Evolutionary conservation across 495 filamentous ascomycete genomes (phyloP).

Genomic region (Filosporella fistucella): DNA sequence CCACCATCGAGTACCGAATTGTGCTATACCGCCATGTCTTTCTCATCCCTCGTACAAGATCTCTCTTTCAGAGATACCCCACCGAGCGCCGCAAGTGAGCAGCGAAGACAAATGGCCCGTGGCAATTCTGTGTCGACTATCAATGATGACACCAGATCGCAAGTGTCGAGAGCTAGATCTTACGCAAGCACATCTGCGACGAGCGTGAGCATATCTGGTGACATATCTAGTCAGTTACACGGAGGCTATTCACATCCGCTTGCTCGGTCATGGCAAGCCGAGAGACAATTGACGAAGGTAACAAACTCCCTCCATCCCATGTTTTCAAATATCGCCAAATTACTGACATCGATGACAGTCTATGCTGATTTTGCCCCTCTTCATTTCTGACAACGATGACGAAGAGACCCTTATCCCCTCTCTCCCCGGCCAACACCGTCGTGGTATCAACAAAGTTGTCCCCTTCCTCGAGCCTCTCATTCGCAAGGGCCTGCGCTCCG

Average conservation of each 20-base stretch:
- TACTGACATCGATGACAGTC: conserved; percentile 46
- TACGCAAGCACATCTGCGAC: conserved; percentile 89
- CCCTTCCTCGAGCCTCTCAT: conserved; percentile 83
- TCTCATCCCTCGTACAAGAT: conserved; percentile 86
- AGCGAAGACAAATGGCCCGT: conserved; percentile 33
- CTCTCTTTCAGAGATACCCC: conserved; percentile 64
- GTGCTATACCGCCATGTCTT: conserved; percentile 65
- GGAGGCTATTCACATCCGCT: conserved; percentile 92
- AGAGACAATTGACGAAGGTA: conserved; percentile 95
- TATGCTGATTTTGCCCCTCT: conserved; percentile 97
- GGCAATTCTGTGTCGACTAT: conserved; percentile 45
- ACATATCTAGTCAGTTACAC: conserved; percentile 93
- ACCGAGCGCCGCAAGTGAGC: conserved; percentile 39
- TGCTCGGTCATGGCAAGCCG: conserved; percentile 89
- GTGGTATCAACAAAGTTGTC: conserved; percentile 79
- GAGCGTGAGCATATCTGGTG: conserved; percentile 85
- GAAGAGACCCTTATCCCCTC: conserved; percentile 89
- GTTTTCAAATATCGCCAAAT: background rate
- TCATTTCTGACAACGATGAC: conserved; percentile 89
- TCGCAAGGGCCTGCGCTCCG: conserved; percentile 80
- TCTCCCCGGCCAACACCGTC: conserved; percentile 80
- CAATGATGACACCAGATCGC: conserved; percentile 57
- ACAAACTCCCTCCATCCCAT: background rate
- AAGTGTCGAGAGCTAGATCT: conserved; percentile 69
- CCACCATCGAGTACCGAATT: too few relatives aligned